Conservation (phyloP, 805 yeast genomes). For the Saturnispora sekii region DNA sequence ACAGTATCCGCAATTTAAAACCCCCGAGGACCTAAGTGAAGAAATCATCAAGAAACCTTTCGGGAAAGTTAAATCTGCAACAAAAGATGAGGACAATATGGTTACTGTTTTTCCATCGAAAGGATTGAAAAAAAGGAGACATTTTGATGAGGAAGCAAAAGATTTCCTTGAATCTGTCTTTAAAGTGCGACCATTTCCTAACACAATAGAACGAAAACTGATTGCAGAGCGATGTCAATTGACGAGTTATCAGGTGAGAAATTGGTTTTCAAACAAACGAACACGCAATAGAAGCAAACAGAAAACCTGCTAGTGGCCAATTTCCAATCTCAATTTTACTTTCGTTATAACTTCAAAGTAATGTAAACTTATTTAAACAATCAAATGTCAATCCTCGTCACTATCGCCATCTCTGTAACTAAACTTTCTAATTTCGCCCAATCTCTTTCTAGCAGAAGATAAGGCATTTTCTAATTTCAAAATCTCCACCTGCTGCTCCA, state of each 20-base stretch:
- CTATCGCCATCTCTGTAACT: constrained; percentile 56
- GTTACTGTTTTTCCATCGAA: background rate
- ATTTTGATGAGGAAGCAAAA: constrained; percentile 5
- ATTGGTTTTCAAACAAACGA: constrained; percentile 15
- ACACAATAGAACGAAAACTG: constrained; percentile 10
- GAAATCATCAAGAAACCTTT: no score
- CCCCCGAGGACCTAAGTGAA: background rate
- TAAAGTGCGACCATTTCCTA: constrained; percentile 8
- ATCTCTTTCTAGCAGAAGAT: constrained; percentile 60
- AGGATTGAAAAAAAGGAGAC: background rate
- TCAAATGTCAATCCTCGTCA: constrained; percentile 33
- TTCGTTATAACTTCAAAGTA: background rate
- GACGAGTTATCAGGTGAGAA: constrained; percentile 10
- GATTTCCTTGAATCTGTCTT: constrained; percentile 7
- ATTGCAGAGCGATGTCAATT: constrained; percentile 10
- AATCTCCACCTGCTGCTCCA: constrained; percentile 91
- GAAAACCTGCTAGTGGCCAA: background rate
- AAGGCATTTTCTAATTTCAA: constrained; percentile 71
- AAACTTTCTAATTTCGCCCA: constrained; percentile 76
- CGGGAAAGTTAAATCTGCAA: no score
- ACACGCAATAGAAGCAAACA: constrained; percentile 6
- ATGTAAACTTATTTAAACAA: background rate
- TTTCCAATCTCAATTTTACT: background rate
- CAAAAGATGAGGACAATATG: no score
- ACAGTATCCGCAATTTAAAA: background rate